Evolutionary conservation across 1,284 basidiomycete species (phyloP), one percentile per base, ranked within the genome.

Genomic region (Taiwanofungus camphoratus): DNA sequence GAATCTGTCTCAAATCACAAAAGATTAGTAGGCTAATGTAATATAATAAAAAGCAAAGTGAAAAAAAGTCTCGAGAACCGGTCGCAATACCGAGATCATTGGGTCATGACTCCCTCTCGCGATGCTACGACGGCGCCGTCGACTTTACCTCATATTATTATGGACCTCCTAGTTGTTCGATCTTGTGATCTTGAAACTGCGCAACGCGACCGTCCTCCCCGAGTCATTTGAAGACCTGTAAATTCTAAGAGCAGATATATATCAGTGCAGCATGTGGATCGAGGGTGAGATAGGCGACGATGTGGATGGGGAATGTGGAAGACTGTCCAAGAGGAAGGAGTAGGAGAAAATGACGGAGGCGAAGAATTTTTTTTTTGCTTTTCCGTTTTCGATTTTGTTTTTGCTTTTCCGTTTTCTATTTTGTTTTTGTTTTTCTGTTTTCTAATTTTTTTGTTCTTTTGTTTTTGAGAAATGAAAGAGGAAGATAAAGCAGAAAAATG

Each of bases 81-180:
- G 8, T 31, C 35, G 37, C 26, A 15, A 20, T 37, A 44, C 21
- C 37, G 37, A 31, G 43, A n/a, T 39, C 43, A 13, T 29, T 11
- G 41, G 43, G 43, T 35, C 43, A 44, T 44, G 43, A 39, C 37
- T 34, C 37, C 41, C 37, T 39, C 43, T 6, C 43, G 18, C 37
- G 37, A 39, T 44, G 43, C 21, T 16, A 23, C 18, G 32, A 29
- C 43, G 19, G 30, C 9, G n/a, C 36, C 43, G 37, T 39, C 30
- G 33, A 37, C 43, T 32, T 12, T 39, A 44, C 43, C 43, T 35
- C 18, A 18, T 4, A 15, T 27, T 26, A 3, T 29, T 23, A 16
- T 27, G 29, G 39, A 22, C 24, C 30, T 39, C 37, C 31, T 20
- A 19, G 33, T 18, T 44, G 37, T 37, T 39, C 19, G 26, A 26